These are phyloP conservation scores for Saccharomyces hybrid DNA, from an alignment of 1,139 yeast species.

Conservation along the genomic window DNA sequence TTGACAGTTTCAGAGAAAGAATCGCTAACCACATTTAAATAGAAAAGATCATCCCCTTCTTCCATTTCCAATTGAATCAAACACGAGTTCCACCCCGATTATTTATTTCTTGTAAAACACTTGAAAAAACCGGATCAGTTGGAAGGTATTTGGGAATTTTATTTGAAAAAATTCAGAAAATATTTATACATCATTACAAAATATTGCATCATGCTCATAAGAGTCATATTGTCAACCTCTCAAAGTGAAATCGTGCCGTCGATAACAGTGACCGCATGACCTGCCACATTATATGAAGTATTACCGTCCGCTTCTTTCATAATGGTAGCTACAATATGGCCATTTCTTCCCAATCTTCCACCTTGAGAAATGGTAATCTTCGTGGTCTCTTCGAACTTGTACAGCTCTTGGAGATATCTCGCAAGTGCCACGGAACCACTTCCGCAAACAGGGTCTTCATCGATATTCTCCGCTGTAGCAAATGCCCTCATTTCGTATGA, in stretches of 20 bases:
- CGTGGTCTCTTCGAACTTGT: conserved; percentile 16
- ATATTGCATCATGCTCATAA: neutral
- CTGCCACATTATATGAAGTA: conserved; percentile 28
- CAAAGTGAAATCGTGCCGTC: conserved; percentile 27
- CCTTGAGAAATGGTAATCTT: conserved; percentile 34
- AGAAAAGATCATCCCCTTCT: neutral
- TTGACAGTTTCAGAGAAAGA: conserved; percentile 36
- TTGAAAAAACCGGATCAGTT: no score
- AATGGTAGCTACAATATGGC: conserved; percentile 27
- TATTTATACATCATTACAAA: no score
- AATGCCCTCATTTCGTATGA: conserved; percentile 38
- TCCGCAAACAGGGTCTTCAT: conserved; percentile 50
- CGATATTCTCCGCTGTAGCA: conserved; percentile 34
- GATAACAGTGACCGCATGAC: conserved; percentile 33
- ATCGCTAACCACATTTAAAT: neutral
- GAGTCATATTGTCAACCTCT: neutral
- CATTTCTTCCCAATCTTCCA: conserved; percentile 34
- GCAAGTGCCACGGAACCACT: conserved; percentile 39
- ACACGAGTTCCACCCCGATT: neutral
- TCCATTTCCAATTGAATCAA: neutral
- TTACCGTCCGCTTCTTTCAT: conserved; percentile 13
- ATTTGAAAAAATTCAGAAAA: no score
- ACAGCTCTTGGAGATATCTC: conserved; percentile 25
- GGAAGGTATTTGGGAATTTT: no score
- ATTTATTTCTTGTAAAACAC: no score